Evolutionary conservation across 352 stramenopile genomes (phyloP), one percentile per base, ranked within the genome.

Genomic region (Phytophthora capsici): DNA sequence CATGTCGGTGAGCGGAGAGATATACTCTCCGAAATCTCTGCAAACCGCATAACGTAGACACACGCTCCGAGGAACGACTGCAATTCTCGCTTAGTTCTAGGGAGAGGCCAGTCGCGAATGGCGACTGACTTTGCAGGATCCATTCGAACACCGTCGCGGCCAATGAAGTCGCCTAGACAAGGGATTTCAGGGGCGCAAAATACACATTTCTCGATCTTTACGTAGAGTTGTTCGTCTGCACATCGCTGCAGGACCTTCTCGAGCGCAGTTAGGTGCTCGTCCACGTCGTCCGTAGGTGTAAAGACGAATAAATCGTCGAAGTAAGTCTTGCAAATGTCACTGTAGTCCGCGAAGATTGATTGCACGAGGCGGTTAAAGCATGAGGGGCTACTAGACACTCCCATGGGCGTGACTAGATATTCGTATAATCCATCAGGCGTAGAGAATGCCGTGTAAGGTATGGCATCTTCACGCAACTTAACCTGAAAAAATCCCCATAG

Each of bases 371-470:
- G 43, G 10, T 50, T 36, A 6, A 50, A 50, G 26, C 52, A 57
- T 16, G 48, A 46, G 1, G 32, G 32, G 32, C 32, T 57, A 13
- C 54, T 57, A 10, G 34, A 47, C 0, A 57, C 16, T 0, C 49
- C 49, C 49, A 57, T 47, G 2, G 49, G 36, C 10, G 34, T 57
- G 22, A 48, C 49, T 2, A 47, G 34, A 9, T 57, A 57, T 16
- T 57, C 36, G 14, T 37, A 57, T 2, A 57, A 7, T 25, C 49
- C 36, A 20, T 57, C 49, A 1, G 19, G 49, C 1, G 26, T 59
- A 13, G 51, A n/a, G n/a, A n/a, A n/a, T n/a, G n/a, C n/a, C n/a
- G n/a, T n/a, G n/a, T n/a, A n/a, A n/a, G n/a, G n/a, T n/a, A n/a
- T n/a, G n/a, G n/a, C n/a, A n/a, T n/a, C n/a, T n/a, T n/a, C n/a